Base-by-base conservation (phyloP, 2,329 filamentous ascomycete genomes). In the Hypoxylon sp. region DNA sequence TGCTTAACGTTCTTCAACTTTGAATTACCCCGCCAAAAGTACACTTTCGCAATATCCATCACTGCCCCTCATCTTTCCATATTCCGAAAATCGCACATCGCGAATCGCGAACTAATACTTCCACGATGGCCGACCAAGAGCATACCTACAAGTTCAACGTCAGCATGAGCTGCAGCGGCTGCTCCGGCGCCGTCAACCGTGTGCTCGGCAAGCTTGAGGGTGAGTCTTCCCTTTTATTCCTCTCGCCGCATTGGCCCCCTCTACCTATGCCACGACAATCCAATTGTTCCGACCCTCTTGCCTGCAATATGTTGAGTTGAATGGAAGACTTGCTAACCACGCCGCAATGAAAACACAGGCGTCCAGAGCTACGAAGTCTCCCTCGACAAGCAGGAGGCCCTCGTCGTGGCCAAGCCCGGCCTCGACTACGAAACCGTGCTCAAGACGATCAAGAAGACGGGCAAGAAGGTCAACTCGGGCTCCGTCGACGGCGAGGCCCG, bases 121-220 rank as follows among this genome's bases (percentile, higher is more conserved):
- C 58, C 77, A 85, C 73, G 76, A 94, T 94, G 92, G 84, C 90
- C 67, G 89, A 91, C 73, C 65, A 66, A 47, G 90, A 93, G 75
- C 94, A 97, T 86, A 93, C 90, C 74, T 98, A 98, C 91, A 93
- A 96, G 82, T 98, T 98, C 87, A 91, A 94, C 82, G 89, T 98
- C 81, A 87, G 85, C 82, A 99, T 99, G 96, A 92, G 86, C 86
- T 99, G 96, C 84, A 90, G 93, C 79, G 96, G 96, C 81, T 99
- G 96, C 90, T 98, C 94, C 50, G 94, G 94, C 77, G 96, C 96
- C 73, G 87, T 99, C 48, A 92, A 97, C 83, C 89, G 94, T 57
- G 94, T 98, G 50, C 89, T 99, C 72, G 95, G 93, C 85, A 97
- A 94, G 84, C 90, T 97, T 2, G 92, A 97, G 19, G 94, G 94